Percentiles rank a stretch among this genome's conserved stretches.
Evolutionary conservation across 2,329 filamentous ascomycete species (phyloP).

Genomic region (Chrysosporium queenslandicum): DNA sequence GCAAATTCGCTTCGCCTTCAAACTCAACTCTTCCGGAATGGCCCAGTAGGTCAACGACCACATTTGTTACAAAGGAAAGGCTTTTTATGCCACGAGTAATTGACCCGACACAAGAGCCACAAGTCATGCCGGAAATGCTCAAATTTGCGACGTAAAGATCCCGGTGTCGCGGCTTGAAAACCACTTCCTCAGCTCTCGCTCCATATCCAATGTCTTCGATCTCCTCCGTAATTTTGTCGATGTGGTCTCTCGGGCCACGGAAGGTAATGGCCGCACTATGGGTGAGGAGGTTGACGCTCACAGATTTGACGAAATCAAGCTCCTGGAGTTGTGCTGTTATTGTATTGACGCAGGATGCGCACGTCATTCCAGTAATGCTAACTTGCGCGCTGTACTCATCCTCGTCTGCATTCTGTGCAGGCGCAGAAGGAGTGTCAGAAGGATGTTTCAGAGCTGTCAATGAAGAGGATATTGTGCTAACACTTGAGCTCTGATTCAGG

Average conservation of each 20-base stretch:
- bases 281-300: conserved; percentile 54
- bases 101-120: conserved; percentile 45
- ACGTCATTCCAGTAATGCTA: conserved; percentile 62
- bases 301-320: conserved; percentile 48
- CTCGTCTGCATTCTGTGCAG: neutral
- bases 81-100: conserved; percentile 41
- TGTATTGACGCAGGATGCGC: conserved; percentile 55
- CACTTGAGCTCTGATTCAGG: neutral
- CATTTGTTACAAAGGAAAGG: conserved; percentile 38
- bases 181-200: conserved; percentile 33
- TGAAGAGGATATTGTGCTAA: conserved; percentile 9
- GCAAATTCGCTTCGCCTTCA: conserved; percentile 37
- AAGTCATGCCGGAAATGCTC: conserved; percentile 49
- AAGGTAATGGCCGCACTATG: conserved; percentile 57
- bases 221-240: conserved; percentile 38
- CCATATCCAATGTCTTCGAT: conserved; percentile 44
- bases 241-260: conserved; percentile 38
- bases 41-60: conserved; percentile 44
- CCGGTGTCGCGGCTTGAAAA: conserved; percentile 13
- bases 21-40: conserved; percentile 44
- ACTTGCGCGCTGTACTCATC: conserved; percentile 25
- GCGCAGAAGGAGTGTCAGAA: neutral
- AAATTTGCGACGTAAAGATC: conserved; percentile 35
- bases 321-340: conserved; percentile 52
- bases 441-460: conserved; percentile 3